Base-by-base conservation (phyloP, 2,329 filamentous ascomycete genomes). In the Fusarium tjaetaba region DNA sequence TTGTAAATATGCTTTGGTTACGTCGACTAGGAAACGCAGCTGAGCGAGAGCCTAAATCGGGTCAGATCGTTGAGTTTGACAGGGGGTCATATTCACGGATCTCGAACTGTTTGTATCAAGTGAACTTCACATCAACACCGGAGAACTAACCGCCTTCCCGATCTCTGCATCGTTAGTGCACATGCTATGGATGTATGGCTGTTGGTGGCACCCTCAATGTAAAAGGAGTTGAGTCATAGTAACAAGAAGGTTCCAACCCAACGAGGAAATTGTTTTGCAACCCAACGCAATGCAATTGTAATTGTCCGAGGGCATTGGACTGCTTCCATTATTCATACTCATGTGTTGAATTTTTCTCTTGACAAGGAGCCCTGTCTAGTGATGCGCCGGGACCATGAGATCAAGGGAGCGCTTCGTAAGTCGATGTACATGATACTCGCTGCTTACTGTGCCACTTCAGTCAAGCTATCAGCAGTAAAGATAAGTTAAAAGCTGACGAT, bases 341-440 rank as follows among this genome's bases (percentile, higher is more conserved):
- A 43, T 34, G 38, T 52, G 52, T 36, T 34, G 57, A 59, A 38
- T 43, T 68, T 66, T 62, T 52, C 36, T 45, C 30, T 56, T 24
- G 43, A 51, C 60, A 55, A 53, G 36, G 61, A 75, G 46, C 72
- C 68, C 70, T 72, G 71, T 58, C 61, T 66, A 61, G 68, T 48
- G 56, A 72, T 55, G 34, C 14, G 65, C 72, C 49, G 28, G 49
- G 72, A 39, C 41, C 57, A 70, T 55, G 43, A 61, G 60, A 45
- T 42, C 53, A 70, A 70, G 65, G 56, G 61, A 64, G 71, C 73
- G 66, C 53, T 67, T 68, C 62, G 61, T 57, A 46, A 64, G 66
- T 65, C 55, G 42, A 63, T 49, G 68, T 72, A 68, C 68, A 62
- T 43, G 46, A 64, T 56, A 59, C 59, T 53, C 58, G 34, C 16